phyloP scores from a whole-genome alignment of 768 basidiomycete genomes.

The Saitozyma podzolica region DNA sequence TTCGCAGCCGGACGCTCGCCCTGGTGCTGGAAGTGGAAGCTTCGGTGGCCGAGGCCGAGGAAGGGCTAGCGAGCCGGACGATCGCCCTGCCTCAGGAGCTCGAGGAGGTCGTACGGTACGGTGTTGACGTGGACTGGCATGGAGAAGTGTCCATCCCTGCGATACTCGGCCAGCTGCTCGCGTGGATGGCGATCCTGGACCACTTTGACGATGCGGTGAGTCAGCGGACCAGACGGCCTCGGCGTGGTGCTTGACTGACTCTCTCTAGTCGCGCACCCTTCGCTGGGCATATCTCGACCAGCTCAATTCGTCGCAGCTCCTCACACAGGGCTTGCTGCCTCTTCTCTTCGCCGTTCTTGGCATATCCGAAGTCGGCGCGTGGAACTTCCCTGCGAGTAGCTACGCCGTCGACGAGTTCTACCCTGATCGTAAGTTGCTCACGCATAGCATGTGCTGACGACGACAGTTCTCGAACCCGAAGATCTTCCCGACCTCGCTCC shows the following conservation, averaged over 20 bases:
- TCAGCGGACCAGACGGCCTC: slow-evolving; percentile 6
- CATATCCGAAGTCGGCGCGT: slow-evolving; percentile 63
- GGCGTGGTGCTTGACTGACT: no score
- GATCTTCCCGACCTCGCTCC: slow-evolving; percentile 52
- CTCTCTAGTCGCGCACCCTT: slow-evolving; percentile 76
- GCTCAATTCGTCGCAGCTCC: slow-evolving; percentile 67
- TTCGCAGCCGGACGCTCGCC: slow-evolving; percentile 72
- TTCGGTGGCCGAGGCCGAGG: slow-evolving; percentile 68
- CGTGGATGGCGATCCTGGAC: slow-evolving; percentile 88
- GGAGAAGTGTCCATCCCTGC: slow-evolving; percentile 11
- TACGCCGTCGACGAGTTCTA: slow-evolving; percentile 86
- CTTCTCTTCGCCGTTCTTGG: slow-evolving; percentile 67
- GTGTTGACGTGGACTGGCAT: slow-evolving; percentile 32
- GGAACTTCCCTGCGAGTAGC: slow-evolving; percentile 74
- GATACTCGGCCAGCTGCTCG: slow-evolving; percentile 59
- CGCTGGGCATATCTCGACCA: slow-evolving; percentile 83
- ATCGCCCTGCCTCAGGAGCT: slow-evolving; percentile 69
- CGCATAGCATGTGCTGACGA: slow-evolving; percentile 4
- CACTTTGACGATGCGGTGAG: slow-evolving; percentile 79
- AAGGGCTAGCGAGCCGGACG: slow-evolving; percentile 54
- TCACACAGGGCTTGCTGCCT: slow-evolving; percentile 69
- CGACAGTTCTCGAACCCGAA: slow-evolving; percentile 45
- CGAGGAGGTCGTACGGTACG: slow-evolving; percentile 62
- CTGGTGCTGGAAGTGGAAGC: slow-evolving; percentile 72
- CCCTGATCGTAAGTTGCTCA: slow-evolving; percentile 55